phyloP scores from a whole-genome alignment of 805 yeast species.

The Starmerella floris region DNA sequence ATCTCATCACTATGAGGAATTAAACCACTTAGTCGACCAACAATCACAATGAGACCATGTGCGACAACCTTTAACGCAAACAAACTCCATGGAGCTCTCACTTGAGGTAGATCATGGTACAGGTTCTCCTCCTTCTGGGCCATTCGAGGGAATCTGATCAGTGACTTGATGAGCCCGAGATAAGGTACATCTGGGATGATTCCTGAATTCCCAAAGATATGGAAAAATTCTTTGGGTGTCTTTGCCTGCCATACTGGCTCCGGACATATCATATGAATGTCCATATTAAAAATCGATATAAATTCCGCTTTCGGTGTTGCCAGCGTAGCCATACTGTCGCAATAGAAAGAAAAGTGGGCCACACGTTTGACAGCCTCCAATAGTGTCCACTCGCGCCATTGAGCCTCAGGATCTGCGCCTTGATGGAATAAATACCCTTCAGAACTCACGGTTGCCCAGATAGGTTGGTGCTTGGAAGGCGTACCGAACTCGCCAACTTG shows the following conservation, averaged over 20 bases:
- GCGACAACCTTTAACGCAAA: constrained; percentile 21
- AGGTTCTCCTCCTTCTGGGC: constrained; percentile 6
- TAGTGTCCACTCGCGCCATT: constrained; percentile 37
- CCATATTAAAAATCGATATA: constrained; percentile 24
- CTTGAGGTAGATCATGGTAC: neutral
- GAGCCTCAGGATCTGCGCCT: constrained; percentile 22
- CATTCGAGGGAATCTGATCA: constrained; percentile 25
- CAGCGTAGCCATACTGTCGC: constrained; percentile 21
- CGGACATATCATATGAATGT: constrained; percentile 24
- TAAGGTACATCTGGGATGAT: constrained; percentile 23
- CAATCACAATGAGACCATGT: constrained; percentile 24
- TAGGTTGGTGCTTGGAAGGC: constrained; percentile 15
- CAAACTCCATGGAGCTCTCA: constrained; percentile 16
- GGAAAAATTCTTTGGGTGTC: constrained; percentile 21
- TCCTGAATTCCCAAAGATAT: constrained; percentile 20
- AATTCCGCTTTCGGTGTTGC: constrained; percentile 8
- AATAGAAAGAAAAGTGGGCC: constrained; percentile 22
- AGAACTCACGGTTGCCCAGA: constrained; percentile 20
- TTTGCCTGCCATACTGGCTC: constrained; percentile 24
- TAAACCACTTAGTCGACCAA: constrained; percentile 18
- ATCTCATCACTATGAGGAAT: constrained; percentile 16
- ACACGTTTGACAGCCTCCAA: constrained; percentile 34
- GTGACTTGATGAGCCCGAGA: constrained; percentile 24
- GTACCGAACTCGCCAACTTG: constrained; percentile 10
- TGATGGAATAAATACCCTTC: constrained; percentile 23